Evolutionary conservation across 768 basidiomycete species (phyloP), one percentile per base, ranked within the genome.

Genomic region (Auricularia sp.): DNA sequence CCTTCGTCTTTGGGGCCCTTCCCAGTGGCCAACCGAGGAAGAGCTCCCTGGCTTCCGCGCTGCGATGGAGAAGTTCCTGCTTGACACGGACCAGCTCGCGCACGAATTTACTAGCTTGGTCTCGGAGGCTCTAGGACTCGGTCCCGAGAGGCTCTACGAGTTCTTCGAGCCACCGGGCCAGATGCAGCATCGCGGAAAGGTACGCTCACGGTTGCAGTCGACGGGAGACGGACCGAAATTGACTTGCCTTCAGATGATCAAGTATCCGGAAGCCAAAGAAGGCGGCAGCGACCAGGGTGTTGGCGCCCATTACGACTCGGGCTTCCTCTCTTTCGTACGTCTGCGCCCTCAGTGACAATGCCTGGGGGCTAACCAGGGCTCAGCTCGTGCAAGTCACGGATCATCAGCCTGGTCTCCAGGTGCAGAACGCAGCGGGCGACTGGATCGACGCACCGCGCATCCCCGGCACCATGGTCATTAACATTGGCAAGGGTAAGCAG

Each of bases 391-490:
- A 91, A 82, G 91, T 87, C 0, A 89, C 90, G 1, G 77, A 82
- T 0, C 91, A 92, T 69, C 91, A 92, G 68, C 80, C 80, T 21
- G 91, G 91, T 3, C 79, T 92, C 3, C 91, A 93, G 72, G 91
- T 92, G 0, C 91, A 93, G 70, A 93, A 92, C 73, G 76, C 89
- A 13, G 73, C 84, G 0, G 90, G 91, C 0, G 77, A 88, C 67
- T 93, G 91, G 91, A 90, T 93, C 63, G 88, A 92, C 66, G 89
- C 82, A 0, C 84, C 87, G 0, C 91, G 90, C 2, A 85, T 90
- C 36, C 87, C 86, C 0, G 84, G 84, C 1, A 92, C 91, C 0
- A 90, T 92, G 68, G 88, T 93, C 24, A 82, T 93, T 16, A 91
- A 92, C 72, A 83, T 92, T 58, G 90, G 90, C 14, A 90, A 88